Evolutionary conservation across 352 stramenopile genomes (phyloP), one percentile per base, ranked within the genome.

Genomic region (Globisporangium recalcitrans): DNA sequence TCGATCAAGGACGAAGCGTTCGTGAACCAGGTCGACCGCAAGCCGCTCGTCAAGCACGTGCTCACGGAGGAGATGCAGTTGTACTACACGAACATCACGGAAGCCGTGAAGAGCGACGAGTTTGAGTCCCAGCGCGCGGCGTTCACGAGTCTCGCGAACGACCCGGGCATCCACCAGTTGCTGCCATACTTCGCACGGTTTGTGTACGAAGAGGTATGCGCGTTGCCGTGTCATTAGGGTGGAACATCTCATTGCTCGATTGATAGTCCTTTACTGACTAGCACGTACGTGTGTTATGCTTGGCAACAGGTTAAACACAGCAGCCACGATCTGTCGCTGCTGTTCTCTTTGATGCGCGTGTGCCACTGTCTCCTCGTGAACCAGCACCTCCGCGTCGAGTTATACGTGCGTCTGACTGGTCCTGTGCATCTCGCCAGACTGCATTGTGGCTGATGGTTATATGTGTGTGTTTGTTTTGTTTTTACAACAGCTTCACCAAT

Each of bases 351-450:
- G 48, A 90, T 98, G 71, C 83, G 88, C 62, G 80, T 97, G 21
- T 92, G 85, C 55, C 79, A 85, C 67, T 95, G 85, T 72, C 57
- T 98, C 54, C 80, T 98, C 14, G 74, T 80, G 21, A 98, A 98
- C 78, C 78, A 83, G 19, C 82, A 90, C 58, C 77, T 98, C 27
- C 90, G 96, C 72, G 85, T 98, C 14, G 95, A 98, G 74, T 77
- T 98, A 52, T 97, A 95, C 58, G 85, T 94, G 73, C n/a, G 82
- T 79, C 29, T 55, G 24, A 62, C 14, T 14, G 3, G 44, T 57
- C n/a, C 10, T 44, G 29, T 53, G 8, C 11, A 6, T 42, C 36
- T 7, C 19, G 4, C 36, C 13, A 42, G 36, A 10, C 34, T 19
- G 14, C 9, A 19, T 40, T 14, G 11, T 40, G 14, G 11, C 34